Base-by-base conservation (phyloP, 2,329 filamentous ascomycete species). In the Aphanocladium album region DNA sequence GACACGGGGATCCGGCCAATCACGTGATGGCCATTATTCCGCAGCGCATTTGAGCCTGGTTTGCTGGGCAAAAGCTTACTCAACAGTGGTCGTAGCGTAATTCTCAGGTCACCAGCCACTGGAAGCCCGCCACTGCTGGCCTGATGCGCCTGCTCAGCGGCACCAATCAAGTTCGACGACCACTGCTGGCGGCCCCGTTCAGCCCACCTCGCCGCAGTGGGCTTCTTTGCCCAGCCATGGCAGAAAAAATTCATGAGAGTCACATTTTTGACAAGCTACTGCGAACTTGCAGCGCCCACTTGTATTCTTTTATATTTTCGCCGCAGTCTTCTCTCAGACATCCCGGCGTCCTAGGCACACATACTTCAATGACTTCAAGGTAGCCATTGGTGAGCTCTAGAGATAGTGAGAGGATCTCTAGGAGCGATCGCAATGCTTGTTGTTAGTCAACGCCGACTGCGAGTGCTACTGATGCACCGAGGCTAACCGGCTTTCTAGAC, bases 341-440 rank as follows among this genome's bases (percentile, higher is more conserved):
- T 14, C 8, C 37, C 27, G 27, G 19, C 39, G 21, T 35, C 49
- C 21, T 30, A 14, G 45, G 17, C 33, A 50, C 33, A 60, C 49
- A 46, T 54, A 66, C 65, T 66, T 82, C 80, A 84, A 86, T 86
- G 84, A 82, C 76, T 75, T 71, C 72, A 71, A 82, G 86, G 83
- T 90, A 93, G 90, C 80, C 86, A 76, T 77, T 75, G 79, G 80
- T 78, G 74, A 82, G 86, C 85, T 89, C 86, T 89, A 87, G 88
- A 87, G 88, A 88, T 88, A 83, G 81, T 86, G 84, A 84, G 83
- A 87, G 83, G 79, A 83, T 88, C 86, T 89, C 86, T 89, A 87
- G 86, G 83, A 85, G 85, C 81, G 80, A 80, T 71, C 82, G 81
- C 79, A 80, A 80, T 77, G 74, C 74, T 76, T 68, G 73, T 78